Evolutionary conservation across 2,329 filamentous ascomycete genomes (phyloP), one percentile per base, ranked within the genome.

Genomic region (Trichoderma sp.): DNA sequence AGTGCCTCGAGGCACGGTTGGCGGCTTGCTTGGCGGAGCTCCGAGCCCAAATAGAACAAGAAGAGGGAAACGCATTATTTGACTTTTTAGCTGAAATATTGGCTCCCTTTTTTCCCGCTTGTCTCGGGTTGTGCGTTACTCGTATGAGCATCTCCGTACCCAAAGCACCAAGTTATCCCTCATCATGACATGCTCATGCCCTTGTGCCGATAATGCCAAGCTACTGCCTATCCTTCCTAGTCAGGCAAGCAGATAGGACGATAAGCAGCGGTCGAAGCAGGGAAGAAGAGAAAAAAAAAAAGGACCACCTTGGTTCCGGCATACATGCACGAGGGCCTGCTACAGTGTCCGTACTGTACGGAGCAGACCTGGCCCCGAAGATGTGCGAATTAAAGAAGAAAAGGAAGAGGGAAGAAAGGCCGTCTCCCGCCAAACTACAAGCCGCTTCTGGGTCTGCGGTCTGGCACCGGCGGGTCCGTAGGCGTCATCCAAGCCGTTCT

Each of bases 401-500:
- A 39, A 27, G n/a, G 22, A 42, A 15, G 10, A 61, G 42, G 13
- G 48, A 32, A 58, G 56, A 48, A 58, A 29, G 17, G 50, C 53
- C 53, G 53, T 57, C 34, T 56, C 39, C 37, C 34, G 54, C 29
- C 42, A 67, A 50, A 34, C 17, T 64, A 34, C 58, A 63, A 50
- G 48, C 66, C 66, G 65, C 19, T 67, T 64, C 53, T 53, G 65
- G 42, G 65, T 63, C 57, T 61, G 57, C 56, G 27, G 34, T 34
- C 34, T 67, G 42, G 45, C 48, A 64, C 48, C 66, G 66, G 66
- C 59, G 66, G 66, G 59, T 64, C 66, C 66, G 65, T 57, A 19
- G 42, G 59, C 59, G 58, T 68, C 59, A 63, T 39, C 45, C 52
- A 57, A 64, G 35, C 50, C 59, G 25, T 67, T 48, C 37, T 64